Percentiles rank a stretch among this genome's conserved stretches.
Evolutionary conservation across 2,329 filamentous ascomycete genomes (phyloP).

Genomic region (Rhynchosporium graminicola): DNA sequence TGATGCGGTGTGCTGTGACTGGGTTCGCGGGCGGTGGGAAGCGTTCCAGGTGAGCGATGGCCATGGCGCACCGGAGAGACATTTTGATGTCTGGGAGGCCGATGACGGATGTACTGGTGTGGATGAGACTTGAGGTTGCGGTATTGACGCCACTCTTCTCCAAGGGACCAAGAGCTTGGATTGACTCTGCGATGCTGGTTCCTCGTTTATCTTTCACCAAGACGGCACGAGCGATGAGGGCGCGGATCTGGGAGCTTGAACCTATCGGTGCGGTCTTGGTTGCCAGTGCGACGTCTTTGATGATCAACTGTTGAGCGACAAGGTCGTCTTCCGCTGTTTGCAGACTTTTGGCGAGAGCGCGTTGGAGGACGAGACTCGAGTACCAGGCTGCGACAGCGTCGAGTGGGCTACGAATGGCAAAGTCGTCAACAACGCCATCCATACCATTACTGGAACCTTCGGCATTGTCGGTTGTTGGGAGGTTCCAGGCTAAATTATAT

Average conservation of each 20-base stretch:
- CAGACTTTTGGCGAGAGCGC: slow-evolving; percentile 65
- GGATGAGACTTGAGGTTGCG: slow-evolving; percentile 46
- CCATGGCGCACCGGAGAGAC: slow-evolving; percentile 60
- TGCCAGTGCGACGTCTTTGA: slow-evolving; percentile 64
- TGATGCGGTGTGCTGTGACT: slow-evolving; percentile 48
- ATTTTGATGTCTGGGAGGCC: slow-evolving; percentile 55
- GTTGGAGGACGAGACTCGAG: slow-evolving; percentile 73
- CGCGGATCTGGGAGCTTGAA: slow-evolving; percentile 67
- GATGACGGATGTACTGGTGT: slow-evolving; percentile 46
- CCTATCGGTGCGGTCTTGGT: slow-evolving; percentile 74
- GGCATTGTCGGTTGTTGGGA: slow-evolving; percentile 68
- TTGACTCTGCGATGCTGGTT: slow-evolving; percentile 56
- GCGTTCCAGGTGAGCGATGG: slow-evolving; percentile 58
- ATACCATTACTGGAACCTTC: slow-evolving; percentile 68
- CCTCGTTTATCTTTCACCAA: slow-evolving; percentile 56
- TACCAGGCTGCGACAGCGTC: slow-evolving; percentile 93
- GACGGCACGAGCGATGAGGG: slow-evolving; percentile 59
- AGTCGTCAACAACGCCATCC: slow-evolving; percentile 82
- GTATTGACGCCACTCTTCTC: slow-evolving; percentile 39
- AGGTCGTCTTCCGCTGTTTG: slow-evolving; percentile 52
- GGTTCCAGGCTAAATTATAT: slow-evolving; percentile 88
- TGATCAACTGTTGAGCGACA: slow-evolving; percentile 45
- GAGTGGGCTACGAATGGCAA: slow-evolving; percentile 79
- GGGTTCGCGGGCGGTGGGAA: slow-evolving; percentile 46
- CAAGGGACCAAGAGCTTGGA: slow-evolving; percentile 52